Evolutionary conservation across 345 rosid species (phyloP).

Genomic region (Adansonia digitata): DNA sequence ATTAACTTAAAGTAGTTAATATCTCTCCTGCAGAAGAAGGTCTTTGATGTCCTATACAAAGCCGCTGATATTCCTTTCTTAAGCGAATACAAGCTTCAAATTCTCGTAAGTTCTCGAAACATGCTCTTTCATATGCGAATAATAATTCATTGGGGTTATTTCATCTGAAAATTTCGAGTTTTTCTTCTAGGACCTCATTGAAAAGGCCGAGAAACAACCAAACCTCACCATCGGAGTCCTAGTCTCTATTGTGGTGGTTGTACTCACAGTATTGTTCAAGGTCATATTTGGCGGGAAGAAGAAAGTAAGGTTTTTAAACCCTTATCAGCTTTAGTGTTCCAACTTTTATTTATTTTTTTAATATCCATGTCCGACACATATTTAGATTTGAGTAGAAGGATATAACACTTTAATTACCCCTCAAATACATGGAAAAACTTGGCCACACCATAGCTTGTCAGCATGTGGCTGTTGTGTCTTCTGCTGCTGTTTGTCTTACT

Average conservation of each 20-base stretch:
- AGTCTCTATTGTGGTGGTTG: slow-evolving; percentile 44
- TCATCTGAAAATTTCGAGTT: not conserved
- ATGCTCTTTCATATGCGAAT: not conserved
- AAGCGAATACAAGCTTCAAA: slow-evolving; percentile 46
- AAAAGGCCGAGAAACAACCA: slow-evolving; percentile 69
- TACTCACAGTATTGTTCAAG: slow-evolving; percentile 39
- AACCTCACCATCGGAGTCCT: slow-evolving; percentile 56
- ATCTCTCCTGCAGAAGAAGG: slow-evolving; percentile 40
- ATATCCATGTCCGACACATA: no score
- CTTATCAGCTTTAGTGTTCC: no score
- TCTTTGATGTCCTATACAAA: no score
- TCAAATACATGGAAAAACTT: no score
- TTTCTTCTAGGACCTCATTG: slow-evolving; percentile 51
- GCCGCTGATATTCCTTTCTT: slow-evolving; percentile 66
- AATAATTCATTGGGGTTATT: not conserved
- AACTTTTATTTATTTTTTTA: no score
- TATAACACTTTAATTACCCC: no score
- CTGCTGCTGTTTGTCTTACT: not conserved
- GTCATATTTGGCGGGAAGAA: slow-evolving; percentile 69
- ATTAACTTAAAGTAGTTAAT: not conserved
- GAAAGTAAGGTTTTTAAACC: slow-evolving; percentile 22
- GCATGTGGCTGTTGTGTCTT: no score
- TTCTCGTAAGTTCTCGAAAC: slow-evolving; percentile 39
- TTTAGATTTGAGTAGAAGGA: no score
- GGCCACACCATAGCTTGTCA: no score